Percentiles rank a stretch among this genome's conserved stretches.
These are phyloP conservation scores for Zalaria sp. DNA, from an alignment of 2,329 filamentous ascomycete genomes.

Conservation along the genomic window DNA sequence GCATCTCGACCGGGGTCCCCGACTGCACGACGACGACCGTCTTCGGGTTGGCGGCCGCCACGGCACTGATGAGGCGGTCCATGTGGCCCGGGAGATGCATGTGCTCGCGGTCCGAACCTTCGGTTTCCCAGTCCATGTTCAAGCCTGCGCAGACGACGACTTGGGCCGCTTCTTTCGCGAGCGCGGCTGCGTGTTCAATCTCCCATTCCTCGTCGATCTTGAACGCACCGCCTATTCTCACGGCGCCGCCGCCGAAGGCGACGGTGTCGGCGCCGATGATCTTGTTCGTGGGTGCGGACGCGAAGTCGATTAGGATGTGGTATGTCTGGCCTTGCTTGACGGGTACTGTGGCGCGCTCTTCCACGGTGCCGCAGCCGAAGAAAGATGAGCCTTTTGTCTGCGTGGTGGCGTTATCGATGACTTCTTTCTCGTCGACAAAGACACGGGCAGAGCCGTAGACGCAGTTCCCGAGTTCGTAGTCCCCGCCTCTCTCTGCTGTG, in stretches of 20 bases:
- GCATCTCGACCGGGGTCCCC: constrained; percentile 60
- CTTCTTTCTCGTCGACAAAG: constrained; percentile 42
- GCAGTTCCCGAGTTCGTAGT: constrained; percentile 52
- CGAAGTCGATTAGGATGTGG: constrained; percentile 44
- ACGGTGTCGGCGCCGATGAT: constrained; percentile 42
- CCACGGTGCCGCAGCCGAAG: constrained; percentile 49
- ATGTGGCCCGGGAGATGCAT: constrained; percentile 48
- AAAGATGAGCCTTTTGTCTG: constrained; percentile 48
- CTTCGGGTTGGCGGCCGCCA: constrained; percentile 52
- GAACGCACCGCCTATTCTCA: constrained; percentile 46
- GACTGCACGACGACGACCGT: constrained; percentile 65
- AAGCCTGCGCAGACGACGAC: constrained; percentile 67
- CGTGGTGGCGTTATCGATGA: constrained; percentile 50
- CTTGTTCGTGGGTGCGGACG: constrained; percentile 53
- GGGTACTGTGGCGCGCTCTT: constrained; percentile 45
- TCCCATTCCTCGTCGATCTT: constrained; percentile 46
- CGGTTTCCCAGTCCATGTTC: constrained; percentile 65
- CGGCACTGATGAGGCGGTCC: constrained; percentile 50
- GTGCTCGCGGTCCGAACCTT: constrained; percentile 49
- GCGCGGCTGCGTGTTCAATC: constrained; percentile 50
- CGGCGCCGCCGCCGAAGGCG: constrained; percentile 50
- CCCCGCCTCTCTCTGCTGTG: constrained; percentile 44
- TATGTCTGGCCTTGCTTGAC: constrained; percentile 48
- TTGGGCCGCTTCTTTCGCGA: constrained; percentile 58
- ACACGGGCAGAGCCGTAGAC: constrained; percentile 53